Base-by-base conservation (phyloP, 352 stramenopile genomes). In the Elongisporangium undulatum region DNA sequence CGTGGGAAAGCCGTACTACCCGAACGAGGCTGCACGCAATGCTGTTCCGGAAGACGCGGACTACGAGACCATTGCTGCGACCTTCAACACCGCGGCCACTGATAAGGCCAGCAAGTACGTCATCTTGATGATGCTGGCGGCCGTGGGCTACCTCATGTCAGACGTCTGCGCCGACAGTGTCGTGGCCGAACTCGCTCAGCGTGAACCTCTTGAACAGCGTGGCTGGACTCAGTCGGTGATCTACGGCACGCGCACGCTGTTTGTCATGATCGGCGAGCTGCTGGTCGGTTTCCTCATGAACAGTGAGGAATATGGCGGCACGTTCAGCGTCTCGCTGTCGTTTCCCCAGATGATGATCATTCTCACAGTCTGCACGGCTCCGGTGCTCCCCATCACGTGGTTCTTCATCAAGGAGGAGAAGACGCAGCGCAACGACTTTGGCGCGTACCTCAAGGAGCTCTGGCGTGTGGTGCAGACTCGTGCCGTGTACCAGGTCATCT, bases 351-450 rank as follows among this genome's bases (percentile, higher is more conserved):
- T 85, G 7, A 83, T 86, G 76, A 53, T 77, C 1, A 76, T 83
- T 55, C 41, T 83, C 29, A 66, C 70, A 0, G 65, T 82, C 20
- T 68, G 41, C n/a, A 66, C 65, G 21, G 56, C 58, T 0, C 67
- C 71, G 8, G 60, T 86, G 9, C 56, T 86, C 13, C 72, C 75
- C 3, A 56, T 66, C 20, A 81, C 72, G 22, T 84, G 75, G 69
- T 80, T 80, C 59, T 71, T 74, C 19, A 81, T 86, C 52, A 69
- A 71, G 51, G 77, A 86, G 34, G 73, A 79, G 55, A 83, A 87
- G 64, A 56, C 56, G 24, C 22, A 53, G 2, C 68, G 64, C 9
- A 39, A 59, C 17, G 15, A 70, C 34, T 74, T 87, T 38, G 53
- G 24, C 3, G 38, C 71, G 56, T 85, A 85, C 63, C 69, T 85